Conservation (phyloP, 805 yeast genomes). For the Grigorovia humatica region DNA sequence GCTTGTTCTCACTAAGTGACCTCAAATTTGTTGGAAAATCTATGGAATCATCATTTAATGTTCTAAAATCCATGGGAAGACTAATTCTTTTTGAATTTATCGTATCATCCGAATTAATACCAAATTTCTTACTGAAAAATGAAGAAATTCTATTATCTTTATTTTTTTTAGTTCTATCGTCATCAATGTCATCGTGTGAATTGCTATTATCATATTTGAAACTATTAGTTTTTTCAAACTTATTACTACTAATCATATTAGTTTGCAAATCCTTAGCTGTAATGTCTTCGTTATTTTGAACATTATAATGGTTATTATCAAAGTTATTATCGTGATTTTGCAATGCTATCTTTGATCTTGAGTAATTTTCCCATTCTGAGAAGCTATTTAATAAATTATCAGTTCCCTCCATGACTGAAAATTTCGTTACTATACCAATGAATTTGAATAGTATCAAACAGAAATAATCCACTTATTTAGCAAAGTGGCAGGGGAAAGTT, state of each 20-base stretch:
- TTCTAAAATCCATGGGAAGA: not conserved
- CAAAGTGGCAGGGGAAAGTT: too few relatives aligned
- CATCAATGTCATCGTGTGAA: not conserved
- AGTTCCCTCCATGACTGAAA: not conserved
- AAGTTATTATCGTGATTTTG: not conserved
- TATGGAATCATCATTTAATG: not conserved
- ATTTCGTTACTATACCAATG: too few relatives aligned
- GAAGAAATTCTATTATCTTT: not conserved
- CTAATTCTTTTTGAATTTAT: not conserved
- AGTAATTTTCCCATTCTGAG: constrained; percentile 1
- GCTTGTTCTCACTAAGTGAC: not conserved
- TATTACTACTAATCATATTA: too few relatives aligned
- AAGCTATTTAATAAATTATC: not conserved
- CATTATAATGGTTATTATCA: not conserved
- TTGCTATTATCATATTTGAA: too few relatives aligned
- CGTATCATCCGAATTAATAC: not conserved
- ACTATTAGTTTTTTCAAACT: not conserved
- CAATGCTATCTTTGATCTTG: not conserved
- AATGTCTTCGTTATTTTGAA: not conserved
- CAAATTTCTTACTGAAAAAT: not conserved
- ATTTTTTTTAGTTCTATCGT: not conserved
- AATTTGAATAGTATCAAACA: too few relatives aligned
- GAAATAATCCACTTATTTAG: too few relatives aligned
- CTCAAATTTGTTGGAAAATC: not conserved
- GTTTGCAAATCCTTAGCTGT: too few relatives aligned